Base-by-base conservation (phyloP, 2,329 filamentous ascomycete genomes). In the Exophiala alcalophila region DNA sequence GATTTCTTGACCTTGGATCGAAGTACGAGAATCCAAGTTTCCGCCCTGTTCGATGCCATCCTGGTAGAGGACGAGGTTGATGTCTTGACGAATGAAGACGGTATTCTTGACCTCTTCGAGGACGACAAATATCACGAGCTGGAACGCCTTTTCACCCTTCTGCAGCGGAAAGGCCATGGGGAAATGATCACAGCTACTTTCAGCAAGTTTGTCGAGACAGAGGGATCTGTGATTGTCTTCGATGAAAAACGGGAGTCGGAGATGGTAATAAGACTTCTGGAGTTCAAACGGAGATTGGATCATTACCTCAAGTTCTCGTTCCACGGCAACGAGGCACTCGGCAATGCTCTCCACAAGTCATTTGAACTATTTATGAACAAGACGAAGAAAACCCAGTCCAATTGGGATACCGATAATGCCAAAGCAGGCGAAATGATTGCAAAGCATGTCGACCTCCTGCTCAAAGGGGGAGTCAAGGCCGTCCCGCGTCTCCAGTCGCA, bases 391-490 rank as follows among this genome's bases (percentile, higher is more conserved):
- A 81, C 78, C 1, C 75, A 78, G 5, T 72, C 80, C 4, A 82
- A 80, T 4, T 91, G 85, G 78, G 80, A 81, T 37, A 87, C 86
- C 0, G 84, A 89, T 42, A 94, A 90, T 42, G 88, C 89, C 12
- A 97, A 94, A 71, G 88, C 94, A 10, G 92, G 91, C 35, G 92
- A 98, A 69, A 95, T 97, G 90, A 94, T 96, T 56, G 94, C 92
- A 20, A 97, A 96, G 65, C 90, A 97, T 58, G 85, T 98, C 49
- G 92, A 98, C 65, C 76, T 85, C 68, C 73, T 98, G 14, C 76
- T 98, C 21, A 82, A 89, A 41, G 88, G 88, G 35, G 94, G 92
- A 1, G 74, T 91, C 32, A 97, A 94, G 63, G 83, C 84, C 0
- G 77, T 94, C 6, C 87, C 86, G 1, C 75, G 80, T 30, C 77